phyloP scores from a whole-genome alignment of 495 filamentous ascomycete species.

The Hypoxylon fragiforme region DNA sequence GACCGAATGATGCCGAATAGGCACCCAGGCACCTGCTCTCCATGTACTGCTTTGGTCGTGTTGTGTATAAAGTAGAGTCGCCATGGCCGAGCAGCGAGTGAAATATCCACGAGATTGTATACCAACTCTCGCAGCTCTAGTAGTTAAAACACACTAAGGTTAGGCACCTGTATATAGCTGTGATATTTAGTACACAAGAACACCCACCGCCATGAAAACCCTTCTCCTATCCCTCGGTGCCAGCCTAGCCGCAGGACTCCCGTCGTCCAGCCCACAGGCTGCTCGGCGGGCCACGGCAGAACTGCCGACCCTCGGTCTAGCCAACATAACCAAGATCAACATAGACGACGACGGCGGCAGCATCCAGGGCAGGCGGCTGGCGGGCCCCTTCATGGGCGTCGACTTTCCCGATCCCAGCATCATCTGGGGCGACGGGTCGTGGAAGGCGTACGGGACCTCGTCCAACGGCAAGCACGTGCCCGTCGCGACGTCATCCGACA shows the following conservation, averaged over 20 bases:
- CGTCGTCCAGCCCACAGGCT: constrained; percentile 17
- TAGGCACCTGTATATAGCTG: no score
- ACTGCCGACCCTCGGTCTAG: constrained; percentile 30
- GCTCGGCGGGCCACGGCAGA: constrained; percentile 8
- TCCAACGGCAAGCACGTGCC: constrained; percentile 33
- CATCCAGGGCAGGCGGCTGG: constrained; percentile 24
- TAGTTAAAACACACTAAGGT: no score
- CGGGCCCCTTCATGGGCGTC: constrained; percentile 28
- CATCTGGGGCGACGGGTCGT: constrained; percentile 38
- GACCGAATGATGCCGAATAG: constrained; percentile 22
- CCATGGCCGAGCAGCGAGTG: not conserved
- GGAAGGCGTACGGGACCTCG: constrained; percentile 38
- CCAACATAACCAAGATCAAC: constrained; percentile 36
- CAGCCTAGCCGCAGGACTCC: constrained; percentile 27
- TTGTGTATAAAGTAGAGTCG: constrained; percentile 12
- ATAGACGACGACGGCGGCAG: constrained; percentile 15
- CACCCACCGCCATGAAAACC: constrained; percentile 26
- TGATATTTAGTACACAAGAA: not conserved
- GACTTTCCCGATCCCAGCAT: constrained; percentile 40
- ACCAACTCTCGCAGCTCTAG: not conserved
- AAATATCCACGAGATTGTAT: not conserved
- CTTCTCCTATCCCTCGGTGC: constrained; percentile 29
- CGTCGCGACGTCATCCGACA: constrained; percentile 37
- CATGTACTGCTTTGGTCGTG: not conserved
- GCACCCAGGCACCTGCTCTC: not conserved